Evolutionary conservation across 2,329 filamentous ascomycete genomes (phyloP), one percentile per base, ranked within the genome.

Genomic region (Clarireedia sp.): DNA sequence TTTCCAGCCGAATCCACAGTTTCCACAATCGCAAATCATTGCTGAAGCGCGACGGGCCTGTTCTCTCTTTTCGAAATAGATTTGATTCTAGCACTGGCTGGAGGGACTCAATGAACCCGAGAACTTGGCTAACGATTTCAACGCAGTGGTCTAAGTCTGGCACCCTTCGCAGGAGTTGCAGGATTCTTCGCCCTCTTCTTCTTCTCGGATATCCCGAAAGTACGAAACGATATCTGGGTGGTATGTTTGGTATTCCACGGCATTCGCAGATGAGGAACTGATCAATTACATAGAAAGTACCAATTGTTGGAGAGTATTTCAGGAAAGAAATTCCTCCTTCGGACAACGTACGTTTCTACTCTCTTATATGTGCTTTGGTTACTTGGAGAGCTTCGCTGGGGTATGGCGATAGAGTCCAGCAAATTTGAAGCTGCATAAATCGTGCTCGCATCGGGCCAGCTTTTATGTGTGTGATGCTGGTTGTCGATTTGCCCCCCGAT

Each of bases 201-300:
- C 75, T 82, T 78, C 61, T 83, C 81, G 41, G 82, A 82, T 63
- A 78, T 86, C 48, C 83, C 83, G 62, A 76, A 75, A 68, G 73
- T 86, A 62, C 73, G 81, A 70, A 68, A 67, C 48, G 83, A 86
- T 64, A 74, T 86, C 60, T 76, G 86, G 60, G 71, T 75, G 69
- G 80, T 82, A 72, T 56, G 73, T 59, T 56, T 45, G 4, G 2
- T 33, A 3, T 16, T 7, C 38, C 4, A 3, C 19, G 29, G 16
- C 17, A 29, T 49, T n/a, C 12, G 10, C 17, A 19, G 14, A 12
- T 19, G n/a, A 21, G 24, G 19, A 3, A 49, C 55, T 62, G 40
- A 60, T 50, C 9, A 19, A 24, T 33, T 5, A 0, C 46, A 56
- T 60, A 83, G 79, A 79, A 81, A 70, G 60, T 85, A 19, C 82